phyloP scores from a whole-genome alignment of 306 rosid genomes.

The Spatholobus suberectus region DNA sequence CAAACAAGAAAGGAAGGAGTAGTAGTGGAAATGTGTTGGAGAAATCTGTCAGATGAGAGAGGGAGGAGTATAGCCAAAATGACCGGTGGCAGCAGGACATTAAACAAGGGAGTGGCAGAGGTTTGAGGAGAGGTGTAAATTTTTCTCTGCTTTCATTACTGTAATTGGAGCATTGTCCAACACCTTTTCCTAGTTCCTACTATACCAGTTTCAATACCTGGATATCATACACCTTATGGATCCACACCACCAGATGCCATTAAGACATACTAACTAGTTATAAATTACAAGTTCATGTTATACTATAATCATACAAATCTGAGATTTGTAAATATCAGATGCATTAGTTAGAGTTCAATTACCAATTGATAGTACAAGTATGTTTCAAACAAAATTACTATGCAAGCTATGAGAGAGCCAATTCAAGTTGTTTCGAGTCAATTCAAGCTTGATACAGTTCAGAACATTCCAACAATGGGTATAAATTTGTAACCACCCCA shows the following conservation, averaged over 20 bases:
- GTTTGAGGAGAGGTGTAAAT: not conserved
- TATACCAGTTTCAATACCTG: not conserved
- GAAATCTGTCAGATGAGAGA: not conserved
- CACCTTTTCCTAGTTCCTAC: not conserved
- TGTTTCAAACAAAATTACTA: not conserved
- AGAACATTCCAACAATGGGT: not conserved
- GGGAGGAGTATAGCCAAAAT: not conserved
- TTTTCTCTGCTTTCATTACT: not conserved
- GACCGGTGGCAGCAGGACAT: not conserved
- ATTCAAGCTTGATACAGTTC: not conserved
- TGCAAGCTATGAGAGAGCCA: not conserved
- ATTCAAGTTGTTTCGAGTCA: not conserved
- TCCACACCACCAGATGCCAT: not conserved
- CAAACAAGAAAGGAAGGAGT: not conserved
- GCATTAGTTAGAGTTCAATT: not conserved
- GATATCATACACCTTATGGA: not conserved
- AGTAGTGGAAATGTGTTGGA: not conserved
- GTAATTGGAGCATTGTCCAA: not conserved
- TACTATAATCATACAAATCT: not conserved
- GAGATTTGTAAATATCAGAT: not conserved
- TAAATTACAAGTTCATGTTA: not conserved
- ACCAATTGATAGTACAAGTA: not conserved
- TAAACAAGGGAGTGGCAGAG: not conserved
- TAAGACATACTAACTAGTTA: not conserved
- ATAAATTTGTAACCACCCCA: not conserved